These are phyloP conservation scores for Zoysia japonica DNA, from an alignment of 176 grass and related monocot species.

Conservation along the genomic window DNA sequence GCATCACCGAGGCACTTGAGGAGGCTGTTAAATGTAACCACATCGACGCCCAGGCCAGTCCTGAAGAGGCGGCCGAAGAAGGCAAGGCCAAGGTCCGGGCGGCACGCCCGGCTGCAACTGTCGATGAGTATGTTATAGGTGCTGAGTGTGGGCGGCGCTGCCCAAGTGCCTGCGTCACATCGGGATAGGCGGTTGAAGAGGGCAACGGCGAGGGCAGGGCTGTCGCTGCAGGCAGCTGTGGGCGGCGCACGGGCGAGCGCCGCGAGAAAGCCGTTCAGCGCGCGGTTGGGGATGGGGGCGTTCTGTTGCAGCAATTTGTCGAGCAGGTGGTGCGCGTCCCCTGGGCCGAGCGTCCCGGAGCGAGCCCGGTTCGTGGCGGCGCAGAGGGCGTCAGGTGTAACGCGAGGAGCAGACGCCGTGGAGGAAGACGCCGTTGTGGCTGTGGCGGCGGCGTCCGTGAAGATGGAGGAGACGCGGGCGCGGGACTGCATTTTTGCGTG, in stretches of 20 bases:
- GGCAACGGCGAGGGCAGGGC: background rate
- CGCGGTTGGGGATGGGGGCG: background rate
- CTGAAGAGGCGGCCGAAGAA: slow-evolving; percentile 21
- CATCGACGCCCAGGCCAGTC: background rate
- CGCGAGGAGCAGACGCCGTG: no score
- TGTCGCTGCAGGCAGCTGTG: background rate
- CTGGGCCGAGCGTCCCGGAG: background rate
- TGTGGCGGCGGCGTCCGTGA: background rate
- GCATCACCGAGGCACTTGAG: slow-evolving; percentile 31
- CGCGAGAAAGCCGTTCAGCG: background rate
- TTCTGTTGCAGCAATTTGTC: background rate
- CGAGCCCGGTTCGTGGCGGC: background rate
- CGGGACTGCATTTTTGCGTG: background rate
- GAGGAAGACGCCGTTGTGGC: background rate
- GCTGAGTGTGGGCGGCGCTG: background rate
- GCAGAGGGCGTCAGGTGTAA: background rate
- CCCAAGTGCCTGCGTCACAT: background rate
- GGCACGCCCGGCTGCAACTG: slow-evolving; percentile 7
- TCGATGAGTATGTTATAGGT: slow-evolving; percentile 37
- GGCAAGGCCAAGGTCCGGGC: background rate
- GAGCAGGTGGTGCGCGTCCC: background rate
- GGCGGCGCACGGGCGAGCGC: background rate
- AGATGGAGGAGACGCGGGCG: background rate
- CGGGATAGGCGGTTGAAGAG: slow-evolving; percentile 24
- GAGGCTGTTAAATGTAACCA: background rate